Evolutionary conservation across 495 filamentous ascomycete species (phyloP).

Genomic region (Trichoderma gamsii): DNA sequence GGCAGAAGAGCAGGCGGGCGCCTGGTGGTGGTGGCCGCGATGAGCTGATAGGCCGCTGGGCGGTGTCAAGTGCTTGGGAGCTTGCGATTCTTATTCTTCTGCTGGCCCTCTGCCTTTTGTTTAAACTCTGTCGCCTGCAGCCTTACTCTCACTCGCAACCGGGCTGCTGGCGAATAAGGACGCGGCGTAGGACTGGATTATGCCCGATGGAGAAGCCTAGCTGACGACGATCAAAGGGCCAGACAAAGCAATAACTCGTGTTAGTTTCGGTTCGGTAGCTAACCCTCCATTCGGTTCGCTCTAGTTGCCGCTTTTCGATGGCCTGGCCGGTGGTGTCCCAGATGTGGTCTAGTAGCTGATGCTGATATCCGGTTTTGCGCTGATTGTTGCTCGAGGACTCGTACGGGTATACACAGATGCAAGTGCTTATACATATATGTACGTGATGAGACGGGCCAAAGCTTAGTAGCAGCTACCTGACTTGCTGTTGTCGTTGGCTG

Average conservation of each 20-base stretch:
- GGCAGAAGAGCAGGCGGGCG: conserved; percentile 13
- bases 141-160: conserved; percentile 2
- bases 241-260: neutral
- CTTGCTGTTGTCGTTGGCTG: neutral
- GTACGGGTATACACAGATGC: conserved; percentile 3
- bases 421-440: conserved; percentile 14
- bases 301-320: conserved; percentile 8
- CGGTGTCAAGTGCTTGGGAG: neutral
- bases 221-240: conserved; percentile 1
- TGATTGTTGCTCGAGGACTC: conserved; percentile 20
- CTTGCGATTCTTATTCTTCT: conserved; percentile 22
- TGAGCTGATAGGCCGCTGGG: conserved; percentile 3
- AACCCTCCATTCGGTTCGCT: conserved; percentile 11
- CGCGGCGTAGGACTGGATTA: neutral
- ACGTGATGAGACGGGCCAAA: neutral
- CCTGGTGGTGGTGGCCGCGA: neutral
- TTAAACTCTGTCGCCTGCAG: conserved; percentile 12
- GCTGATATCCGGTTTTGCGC: conserved; percentile 21
- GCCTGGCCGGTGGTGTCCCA: conserved; percentile 1
- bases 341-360: conserved; percentile 17
- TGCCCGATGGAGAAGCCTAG: conserved; percentile 1
- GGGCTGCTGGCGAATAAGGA: conserved; percentile 1
- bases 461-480: neutral
- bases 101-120: conserved; percentile 18
- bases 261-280: neutral